Evolutionary conservation across 2,329 filamentous ascomycete species (phyloP).

Genomic region (Fusarium sambucinum): DNA sequence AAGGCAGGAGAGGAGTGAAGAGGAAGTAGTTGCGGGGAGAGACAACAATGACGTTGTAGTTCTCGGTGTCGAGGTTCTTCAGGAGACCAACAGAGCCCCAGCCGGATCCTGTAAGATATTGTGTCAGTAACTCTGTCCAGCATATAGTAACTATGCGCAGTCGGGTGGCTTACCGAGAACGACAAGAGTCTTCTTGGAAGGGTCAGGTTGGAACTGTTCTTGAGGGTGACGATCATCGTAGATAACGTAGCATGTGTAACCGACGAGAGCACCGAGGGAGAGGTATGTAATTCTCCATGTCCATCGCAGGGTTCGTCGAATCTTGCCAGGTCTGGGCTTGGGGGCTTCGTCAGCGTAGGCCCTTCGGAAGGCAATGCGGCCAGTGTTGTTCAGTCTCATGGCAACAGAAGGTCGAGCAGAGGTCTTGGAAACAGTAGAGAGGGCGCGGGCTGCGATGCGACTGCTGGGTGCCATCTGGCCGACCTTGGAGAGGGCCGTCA

Average conservation of each 20-base stretch:
- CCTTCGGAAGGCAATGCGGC: conserved; percentile 58
- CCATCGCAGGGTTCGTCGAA: conserved; percentile 79
- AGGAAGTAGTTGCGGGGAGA: conserved; percentile 99
- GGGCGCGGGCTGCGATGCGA: conserved; percentile 51
- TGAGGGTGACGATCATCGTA: conserved; percentile 84
- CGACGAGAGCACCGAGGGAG: conserved; percentile 75
- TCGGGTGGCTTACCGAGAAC: conserved; percentile 77
- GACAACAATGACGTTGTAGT: conserved; percentile 98
- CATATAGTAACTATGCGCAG: conserved; percentile 20
- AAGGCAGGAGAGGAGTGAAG: conserved; percentile 96
- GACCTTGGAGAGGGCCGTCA: conserved; percentile 53
- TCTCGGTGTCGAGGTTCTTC: conserved; percentile 98
- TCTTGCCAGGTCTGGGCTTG: conserved; percentile 65
- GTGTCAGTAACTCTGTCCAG: conserved; percentile 42
- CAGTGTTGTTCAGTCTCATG: conserved; percentile 53
- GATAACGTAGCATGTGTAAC: conserved; percentile 82
- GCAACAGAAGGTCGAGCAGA: conserved; percentile 51
- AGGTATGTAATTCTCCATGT: conserved; percentile 86
- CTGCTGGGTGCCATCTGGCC: conserved; percentile 48
- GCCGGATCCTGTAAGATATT: conserved; percentile 77
- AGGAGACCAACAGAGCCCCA: conserved; percentile 96
- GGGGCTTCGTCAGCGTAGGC: conserved; percentile 65
- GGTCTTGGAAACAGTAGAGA: conserved; percentile 51
- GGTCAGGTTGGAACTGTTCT: conserved; percentile 83
- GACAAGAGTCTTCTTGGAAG: conserved; percentile 95